Percentiles rank a stretch among this genome's conserved stretches.
These are phyloP conservation scores for Plantago major DNA, from an alignment of 257 asterid species.

Conservation along the genomic window DNA sequence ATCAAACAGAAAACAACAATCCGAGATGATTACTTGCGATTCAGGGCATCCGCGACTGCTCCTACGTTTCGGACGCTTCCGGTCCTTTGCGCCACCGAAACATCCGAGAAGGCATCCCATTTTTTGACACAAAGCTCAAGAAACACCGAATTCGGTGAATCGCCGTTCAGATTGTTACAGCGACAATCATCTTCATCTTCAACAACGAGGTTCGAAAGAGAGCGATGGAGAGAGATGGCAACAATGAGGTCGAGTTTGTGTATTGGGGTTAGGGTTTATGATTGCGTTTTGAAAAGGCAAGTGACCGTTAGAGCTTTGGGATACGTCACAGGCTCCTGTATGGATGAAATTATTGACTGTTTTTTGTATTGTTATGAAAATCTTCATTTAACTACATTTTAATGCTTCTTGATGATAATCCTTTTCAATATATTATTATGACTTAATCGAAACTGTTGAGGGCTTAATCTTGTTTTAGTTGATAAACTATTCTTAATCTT, in stretches of 20 bases:
- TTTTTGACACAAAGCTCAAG: background rate
- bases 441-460: too few relatives aligned
- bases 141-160: background rate
- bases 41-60: constrained; percentile 46
- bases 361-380: too few relatives aligned
- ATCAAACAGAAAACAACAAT: constrained; percentile 10
- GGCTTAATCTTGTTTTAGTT: too few relatives aligned
- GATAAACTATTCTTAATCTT: too few relatives aligned
- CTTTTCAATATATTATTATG: too few relatives aligned
- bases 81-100: constrained; percentile 66
- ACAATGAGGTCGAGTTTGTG: constrained; percentile 32
- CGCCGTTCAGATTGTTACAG: too few relatives aligned
- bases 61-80: constrained; percentile 51
- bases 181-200: too few relatives aligned
- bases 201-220: constrained; percentile 15
- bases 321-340: too few relatives aligned
- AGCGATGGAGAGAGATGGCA: constrained; percentile 31
- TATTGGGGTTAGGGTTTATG: constrained; percentile 34
- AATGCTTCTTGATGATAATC: too few relatives aligned
- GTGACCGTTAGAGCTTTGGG: constrained; percentile 45
- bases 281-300: constrained; percentile 18
- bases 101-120: constrained; percentile 95
- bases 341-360: too few relatives aligned
- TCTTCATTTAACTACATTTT: too few relatives aligned
- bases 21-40: constrained; percentile 38